Evolutionary conservation across 2,329 filamentous ascomycete genomes (phyloP).

Genomic region (Emmonsiellopsis sp.): DNA sequence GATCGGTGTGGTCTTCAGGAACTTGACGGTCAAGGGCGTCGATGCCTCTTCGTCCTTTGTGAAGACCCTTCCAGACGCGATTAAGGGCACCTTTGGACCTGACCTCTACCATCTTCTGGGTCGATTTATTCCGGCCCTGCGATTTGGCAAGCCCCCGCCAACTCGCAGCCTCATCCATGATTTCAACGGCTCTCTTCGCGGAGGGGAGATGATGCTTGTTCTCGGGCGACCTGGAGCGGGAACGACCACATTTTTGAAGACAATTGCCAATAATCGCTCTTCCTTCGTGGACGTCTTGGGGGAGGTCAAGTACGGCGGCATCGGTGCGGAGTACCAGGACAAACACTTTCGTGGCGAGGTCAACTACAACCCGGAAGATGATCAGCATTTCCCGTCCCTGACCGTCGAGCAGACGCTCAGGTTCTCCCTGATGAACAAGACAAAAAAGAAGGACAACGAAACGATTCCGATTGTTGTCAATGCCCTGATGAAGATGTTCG

Average conservation of each 20-base stretch:
- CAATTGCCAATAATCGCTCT: conserved; percentile 60
- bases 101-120: conserved; percentile 60
- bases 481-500: conserved; percentile 66
- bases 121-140: conserved; percentile 43
- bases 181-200: conserved; percentile 57
- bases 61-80: conserved; percentile 61
- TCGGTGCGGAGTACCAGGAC: conserved; percentile 57
- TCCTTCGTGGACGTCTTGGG: conserved; percentile 58
- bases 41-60: conserved; percentile 59
- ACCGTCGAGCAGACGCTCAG: conserved; percentile 70
- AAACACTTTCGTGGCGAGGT: conserved; percentile 65
- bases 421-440: conserved; percentile 68
- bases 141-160: conserved; percentile 38
- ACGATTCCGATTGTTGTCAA: conserved; percentile 47
- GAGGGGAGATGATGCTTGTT: conserved; percentile 47
- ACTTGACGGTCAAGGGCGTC: conserved; percentile 64
- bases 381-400: conserved; percentile 62
- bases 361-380: conserved; percentile 69
- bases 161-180: conserved; percentile 52
- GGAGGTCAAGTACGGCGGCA: conserved; percentile 62
- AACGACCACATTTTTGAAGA: conserved; percentile 68
- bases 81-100: conserved; percentile 70
- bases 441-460: conserved; percentile 53
- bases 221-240: conserved; percentile 65
- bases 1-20: conserved; percentile 67